phyloP scores from a whole-genome alignment of 148 eudicot genomes.

The Heliamphora exappendiculata region DNA sequence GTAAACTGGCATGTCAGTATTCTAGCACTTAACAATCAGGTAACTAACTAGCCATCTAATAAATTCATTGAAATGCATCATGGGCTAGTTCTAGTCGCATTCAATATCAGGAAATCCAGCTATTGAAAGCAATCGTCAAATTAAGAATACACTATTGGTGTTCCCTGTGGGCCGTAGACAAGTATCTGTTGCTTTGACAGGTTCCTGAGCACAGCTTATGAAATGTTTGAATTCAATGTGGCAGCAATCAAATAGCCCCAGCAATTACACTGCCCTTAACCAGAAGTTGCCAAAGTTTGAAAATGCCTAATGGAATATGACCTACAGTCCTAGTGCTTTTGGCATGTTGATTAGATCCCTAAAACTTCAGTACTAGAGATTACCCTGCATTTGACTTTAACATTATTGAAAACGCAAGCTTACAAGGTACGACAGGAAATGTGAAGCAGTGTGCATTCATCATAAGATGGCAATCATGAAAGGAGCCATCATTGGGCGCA shows the following conservation, averaged over 20 bases:
- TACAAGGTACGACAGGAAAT: not conserved
- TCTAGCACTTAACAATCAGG: not conserved
- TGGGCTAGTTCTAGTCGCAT: not conserved
- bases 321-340: not conserved
- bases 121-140: not conserved
- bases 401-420: not conserved
- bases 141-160: not conserved
- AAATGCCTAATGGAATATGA: not conserved
- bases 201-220: not conserved
- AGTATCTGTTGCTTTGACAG: not conserved
- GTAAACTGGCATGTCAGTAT: not conserved
- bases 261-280: not conserved
- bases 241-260: not conserved
- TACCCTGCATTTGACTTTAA: not conserved
- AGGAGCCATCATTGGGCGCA: not conserved
- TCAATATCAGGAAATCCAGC: not conserved
- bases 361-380: not conserved
- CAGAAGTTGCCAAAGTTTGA: not conserved
- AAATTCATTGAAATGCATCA: not conserved
- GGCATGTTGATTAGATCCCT: not conserved
- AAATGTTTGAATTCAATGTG: not conserved
- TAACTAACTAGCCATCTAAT: not conserved
- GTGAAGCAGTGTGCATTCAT: not conserved
- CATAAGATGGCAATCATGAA: not conserved
- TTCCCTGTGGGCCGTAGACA: not conserved